Evolutionary conservation across 257 asterid species (phyloP).

Genomic region (Thymus quinquecostatus): DNA sequence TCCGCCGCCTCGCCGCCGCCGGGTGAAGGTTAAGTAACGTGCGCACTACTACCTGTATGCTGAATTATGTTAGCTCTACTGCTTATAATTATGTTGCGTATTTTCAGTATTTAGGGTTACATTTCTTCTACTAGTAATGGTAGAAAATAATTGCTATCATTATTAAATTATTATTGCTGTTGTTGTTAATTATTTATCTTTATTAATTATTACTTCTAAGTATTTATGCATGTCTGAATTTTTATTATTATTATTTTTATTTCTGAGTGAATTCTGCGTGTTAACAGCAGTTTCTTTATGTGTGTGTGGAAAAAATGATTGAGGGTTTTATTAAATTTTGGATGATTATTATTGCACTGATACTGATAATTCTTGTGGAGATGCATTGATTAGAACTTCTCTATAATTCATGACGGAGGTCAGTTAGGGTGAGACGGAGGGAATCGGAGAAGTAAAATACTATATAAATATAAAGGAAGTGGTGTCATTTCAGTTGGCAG

Average conservation of each 20-base stretch:
- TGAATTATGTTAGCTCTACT: not conserved
- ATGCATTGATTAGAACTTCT: not conserved
- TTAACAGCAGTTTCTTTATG: not conserved
- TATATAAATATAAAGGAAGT: constrained; percentile 30
- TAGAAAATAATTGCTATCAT: not conserved
- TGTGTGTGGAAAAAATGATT: constrained; percentile 3
- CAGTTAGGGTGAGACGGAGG: too few relatives aligned
- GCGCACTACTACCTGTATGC: too few relatives aligned
- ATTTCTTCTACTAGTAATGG: constrained; percentile 14
- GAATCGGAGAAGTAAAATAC: too few relatives aligned
- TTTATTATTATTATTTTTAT: not conserved
- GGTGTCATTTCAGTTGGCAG: constrained; percentile 60
- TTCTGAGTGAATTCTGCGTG: not conserved
- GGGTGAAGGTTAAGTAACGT: constrained; percentile 35
- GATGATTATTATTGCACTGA: not conserved
- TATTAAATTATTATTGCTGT: not conserved
- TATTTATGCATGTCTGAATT: not conserved
- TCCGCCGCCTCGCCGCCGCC: constrained; percentile 32
- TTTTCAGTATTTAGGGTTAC: constrained; percentile 39
- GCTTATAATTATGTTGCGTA: not conserved
- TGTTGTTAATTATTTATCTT: not conserved
- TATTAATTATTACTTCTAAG: not conserved
- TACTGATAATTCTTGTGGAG: not conserved
- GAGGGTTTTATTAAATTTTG: not conserved
- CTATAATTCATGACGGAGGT: not conserved